Conservation (phyloP, 148 eudicot species). For the Simmondsia chinensis region DNA sequence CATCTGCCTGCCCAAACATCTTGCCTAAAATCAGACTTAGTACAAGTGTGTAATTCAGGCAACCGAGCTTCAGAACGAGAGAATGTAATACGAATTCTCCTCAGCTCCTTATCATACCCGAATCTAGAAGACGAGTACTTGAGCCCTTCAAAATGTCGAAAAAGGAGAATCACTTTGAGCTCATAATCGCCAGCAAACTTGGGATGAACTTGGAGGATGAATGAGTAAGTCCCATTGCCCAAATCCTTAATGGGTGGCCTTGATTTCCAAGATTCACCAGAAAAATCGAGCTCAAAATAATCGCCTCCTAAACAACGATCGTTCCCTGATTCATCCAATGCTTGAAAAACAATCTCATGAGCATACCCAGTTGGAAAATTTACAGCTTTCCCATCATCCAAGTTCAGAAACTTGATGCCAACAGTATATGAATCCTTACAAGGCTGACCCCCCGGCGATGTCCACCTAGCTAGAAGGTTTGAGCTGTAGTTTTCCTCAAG, state of each 20-base stretch:
- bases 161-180: slow-evolving; percentile 58
- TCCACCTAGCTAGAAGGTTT: slow-evolving; percentile 45
- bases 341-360: slow-evolving; percentile 68
- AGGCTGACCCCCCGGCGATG: slow-evolving; percentile 47
- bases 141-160: slow-evolving; percentile 65
- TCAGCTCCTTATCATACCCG: slow-evolving; percentile 47
- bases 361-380: slow-evolving; percentile 42
- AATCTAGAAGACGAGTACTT: slow-evolving; percentile 58
- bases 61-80: slow-evolving; percentile 15
- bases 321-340: slow-evolving; percentile 63
- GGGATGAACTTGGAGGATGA: slow-evolving; percentile 74
- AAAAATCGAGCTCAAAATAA: slow-evolving; percentile 73
- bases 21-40: slow-evolving; percentile 38
- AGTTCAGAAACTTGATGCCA: slow-evolving; percentile 38
- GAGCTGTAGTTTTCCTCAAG: slow-evolving; percentile 46
- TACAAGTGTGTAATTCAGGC: slow-evolving; percentile 36
- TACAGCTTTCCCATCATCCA: slow-evolving; percentile 30
- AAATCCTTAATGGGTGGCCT: slow-evolving; percentile 68
- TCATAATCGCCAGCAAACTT: slow-evolving; percentile 73
- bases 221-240: slow-evolving; percentile 70
- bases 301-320: slow-evolving; percentile 72
- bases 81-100: slow-evolving; percentile 40
- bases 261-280: slow-evolving; percentile 71
- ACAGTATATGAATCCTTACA: slow-evolving; percentile 57
- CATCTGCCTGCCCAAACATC: slow-evolving; percentile 88